Percentiles rank a stretch among this genome's conserved stretches.
These are phyloP conservation scores for Hyaloscypha hepaticicola DNA, from an alignment of 495 filamentous ascomycete species.

Conservation along the genomic window DNA sequence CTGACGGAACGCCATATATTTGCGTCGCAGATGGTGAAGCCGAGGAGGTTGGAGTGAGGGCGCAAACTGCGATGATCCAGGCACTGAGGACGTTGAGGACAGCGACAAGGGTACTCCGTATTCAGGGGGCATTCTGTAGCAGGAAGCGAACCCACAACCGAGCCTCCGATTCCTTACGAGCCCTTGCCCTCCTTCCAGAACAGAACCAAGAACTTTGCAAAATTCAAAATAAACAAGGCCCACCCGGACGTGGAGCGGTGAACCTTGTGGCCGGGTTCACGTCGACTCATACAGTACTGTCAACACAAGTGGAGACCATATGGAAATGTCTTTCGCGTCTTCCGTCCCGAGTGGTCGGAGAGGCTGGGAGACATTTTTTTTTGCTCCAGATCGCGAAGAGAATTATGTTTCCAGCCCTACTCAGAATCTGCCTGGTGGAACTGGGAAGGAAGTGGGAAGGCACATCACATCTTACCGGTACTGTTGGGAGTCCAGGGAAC, in stretches of 20 bases:
- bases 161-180: too few species aligned
- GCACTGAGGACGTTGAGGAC: neutral
- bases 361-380: neutral
- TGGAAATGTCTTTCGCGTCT: slow-evolving; percentile 10
- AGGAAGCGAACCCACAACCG: slow-evolving; percentile 1
- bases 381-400: neutral
- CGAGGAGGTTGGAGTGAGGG: neutral
- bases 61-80: slow-evolving; percentile 17
- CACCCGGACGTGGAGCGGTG: slow-evolving; percentile 10
- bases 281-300: slow-evolving; percentile 12
- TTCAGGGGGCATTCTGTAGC: neutral
- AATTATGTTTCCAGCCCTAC: neutral
- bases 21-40: neutral
- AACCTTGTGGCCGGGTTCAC: slow-evolving; percentile 21
- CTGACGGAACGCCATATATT: slow-evolving; percentile 8
- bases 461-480: neutral
- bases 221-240: slow-evolving; percentile 14
- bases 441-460: neutral
- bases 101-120: neutral
- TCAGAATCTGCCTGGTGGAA: slow-evolving; percentile 1
- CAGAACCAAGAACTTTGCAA: neutral
- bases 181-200: neutral
- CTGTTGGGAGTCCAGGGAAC: too few species aligned
- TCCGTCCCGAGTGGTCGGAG: slow-evolving; percentile 21
- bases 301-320: slow-evolving; percentile 4